Conservation (phyloP, 768 basidiomycete species). For the Termitomyces titanicus region DNA sequence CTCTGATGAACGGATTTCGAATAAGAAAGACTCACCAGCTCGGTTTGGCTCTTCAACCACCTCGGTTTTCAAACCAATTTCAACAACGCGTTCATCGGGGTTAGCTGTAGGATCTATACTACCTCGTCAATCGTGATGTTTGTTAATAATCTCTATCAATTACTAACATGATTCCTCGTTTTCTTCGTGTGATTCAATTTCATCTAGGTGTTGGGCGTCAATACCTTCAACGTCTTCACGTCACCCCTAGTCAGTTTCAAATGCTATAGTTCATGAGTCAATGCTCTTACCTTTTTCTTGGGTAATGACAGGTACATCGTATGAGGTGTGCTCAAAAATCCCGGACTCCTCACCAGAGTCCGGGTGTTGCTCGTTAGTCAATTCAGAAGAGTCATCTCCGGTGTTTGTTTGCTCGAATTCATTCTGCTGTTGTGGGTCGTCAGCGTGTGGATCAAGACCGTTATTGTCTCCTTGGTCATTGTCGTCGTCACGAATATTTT, state of each 20-base stretch:
- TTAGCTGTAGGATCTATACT: not conserved
- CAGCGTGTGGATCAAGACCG: not conserved
- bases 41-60: not conserved
- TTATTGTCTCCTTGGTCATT: not conserved
- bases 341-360: not conserved
- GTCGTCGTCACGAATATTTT: not conserved
- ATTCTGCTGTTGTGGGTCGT: not conserved
- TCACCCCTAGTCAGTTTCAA: not conserved
- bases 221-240: not conserved
- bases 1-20: not conserved
- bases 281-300: not conserved
- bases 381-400: not conserved
- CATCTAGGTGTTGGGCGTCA: not conserved
- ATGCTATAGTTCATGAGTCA: not conserved
- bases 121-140: not conserved
- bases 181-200: not conserved
- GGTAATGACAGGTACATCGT: not conserved
- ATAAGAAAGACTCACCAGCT: conserved; percentile 3
- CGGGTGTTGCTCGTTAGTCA: not conserved
- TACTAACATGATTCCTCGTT: not conserved
- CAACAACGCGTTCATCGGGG: not conserved
- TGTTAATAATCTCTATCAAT: not conserved
- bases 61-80: not conserved
- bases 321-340: not conserved
- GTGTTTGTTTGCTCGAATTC: not conserved